These are phyloP conservation scores for Paecilomyces sp. DNA, from an alignment of 2,329 filamentous ascomycete genomes.

Conservation along the genomic window DNA sequence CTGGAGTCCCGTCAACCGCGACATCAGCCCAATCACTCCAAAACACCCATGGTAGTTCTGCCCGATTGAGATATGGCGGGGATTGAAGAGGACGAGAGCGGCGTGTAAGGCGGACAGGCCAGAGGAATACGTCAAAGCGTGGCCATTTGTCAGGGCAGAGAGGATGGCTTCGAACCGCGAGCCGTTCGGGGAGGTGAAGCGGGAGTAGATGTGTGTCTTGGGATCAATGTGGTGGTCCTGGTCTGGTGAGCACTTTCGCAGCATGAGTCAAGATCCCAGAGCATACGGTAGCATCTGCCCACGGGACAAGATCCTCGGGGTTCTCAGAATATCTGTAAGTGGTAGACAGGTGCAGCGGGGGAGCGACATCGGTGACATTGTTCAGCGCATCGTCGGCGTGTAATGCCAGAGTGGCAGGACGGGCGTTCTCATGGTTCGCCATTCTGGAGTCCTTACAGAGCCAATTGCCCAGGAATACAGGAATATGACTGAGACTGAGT, in stretches of 20 bases:
- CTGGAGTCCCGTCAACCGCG: conserved; percentile 67
- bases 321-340: conserved; percentile 77
- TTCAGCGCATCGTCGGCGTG: conserved; percentile 78
- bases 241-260: not conserved
- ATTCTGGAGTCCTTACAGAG: not conserved
- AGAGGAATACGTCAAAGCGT: conserved; percentile 71
- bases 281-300: conserved; percentile 50
- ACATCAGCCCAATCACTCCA: conserved; percentile 67
- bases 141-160: conserved; percentile 56
- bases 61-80: conserved; percentile 72
- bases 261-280: conserved; percentile 1
- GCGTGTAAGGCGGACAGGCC: conserved; percentile 87
- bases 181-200: conserved; percentile 68
- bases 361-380: conserved; percentile 70
- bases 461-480: not conserved
- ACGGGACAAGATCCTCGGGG: conserved; percentile 55
- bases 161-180: conserved; percentile 82
- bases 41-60: conserved; percentile 92
- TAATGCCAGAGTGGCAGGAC: conserved; percentile 62
- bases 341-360: conserved; percentile 82
- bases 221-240: conserved; percentile 11
- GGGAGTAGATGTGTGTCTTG: conserved; percentile 70
- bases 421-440: conserved; percentile 4
- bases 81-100: conserved; percentile 74
- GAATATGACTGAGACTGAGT: not conserved